These are phyloP conservation scores for Neoscytalidium dimidiatum DNA, from an alignment of 2,329 filamentous ascomycete species.

Conservation along the genomic window DNA sequence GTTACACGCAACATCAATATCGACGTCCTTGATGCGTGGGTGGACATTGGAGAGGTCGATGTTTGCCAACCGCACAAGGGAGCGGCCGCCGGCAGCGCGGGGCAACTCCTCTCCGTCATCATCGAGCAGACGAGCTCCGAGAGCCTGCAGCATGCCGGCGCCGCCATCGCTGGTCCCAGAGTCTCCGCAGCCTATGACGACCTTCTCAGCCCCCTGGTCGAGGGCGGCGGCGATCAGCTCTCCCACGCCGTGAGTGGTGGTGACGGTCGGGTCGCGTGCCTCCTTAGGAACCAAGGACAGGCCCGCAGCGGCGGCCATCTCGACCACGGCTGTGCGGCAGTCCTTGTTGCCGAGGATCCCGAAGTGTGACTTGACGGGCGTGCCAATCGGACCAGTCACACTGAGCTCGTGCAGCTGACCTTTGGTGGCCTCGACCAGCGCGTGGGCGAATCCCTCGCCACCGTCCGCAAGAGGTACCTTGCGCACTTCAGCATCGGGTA, in stretches of 20 bases:
- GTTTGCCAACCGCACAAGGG: conserved; percentile 38
- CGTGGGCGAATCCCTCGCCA: conserved; percentile 54
- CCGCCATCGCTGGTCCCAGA: conserved; percentile 58
- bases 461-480: conserved; percentile 57
- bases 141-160: conserved; percentile 56
- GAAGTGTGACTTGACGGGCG: conserved; percentile 47
- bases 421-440: conserved; percentile 46
- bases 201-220: conserved; percentile 46
- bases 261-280: conserved; percentile 49
- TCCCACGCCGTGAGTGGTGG: conserved; percentile 56
- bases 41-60: conserved; percentile 46
- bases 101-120: conserved; percentile 40
- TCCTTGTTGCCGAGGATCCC: conserved; percentile 43
- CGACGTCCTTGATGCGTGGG: conserved; percentile 37
- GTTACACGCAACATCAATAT: conserved; percentile 55
- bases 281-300: conserved; percentile 51
- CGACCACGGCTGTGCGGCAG: conserved; percentile 49
- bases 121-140: conserved; percentile 50
- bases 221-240: conserved; percentile 51
- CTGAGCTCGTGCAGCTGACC: conserved; percentile 41
- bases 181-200: conserved; percentile 56
- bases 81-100: conserved; percentile 44
- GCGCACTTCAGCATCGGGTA: conserved; percentile 45
- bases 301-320: conserved; percentile 57
- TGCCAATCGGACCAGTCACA: conserved; percentile 50